Evolutionary conservation across 305 asterid species (phyloP), one percentile per base, ranked within the genome.

Genomic region (Andrographis paniculata): DNA sequence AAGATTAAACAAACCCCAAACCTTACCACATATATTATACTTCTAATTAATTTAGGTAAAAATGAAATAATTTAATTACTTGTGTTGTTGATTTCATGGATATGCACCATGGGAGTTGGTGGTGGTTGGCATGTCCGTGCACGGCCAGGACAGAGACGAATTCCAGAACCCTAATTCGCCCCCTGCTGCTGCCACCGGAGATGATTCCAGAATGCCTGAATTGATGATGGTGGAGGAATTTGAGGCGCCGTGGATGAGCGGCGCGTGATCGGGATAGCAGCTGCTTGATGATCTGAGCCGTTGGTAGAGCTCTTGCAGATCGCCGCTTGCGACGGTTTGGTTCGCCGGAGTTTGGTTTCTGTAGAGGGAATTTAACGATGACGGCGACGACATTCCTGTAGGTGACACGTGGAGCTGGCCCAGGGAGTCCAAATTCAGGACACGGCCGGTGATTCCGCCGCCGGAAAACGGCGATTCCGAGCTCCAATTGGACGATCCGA

Each of bases 241-340:
- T 18, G 65, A 36, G 55, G 58, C 67, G 19, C 78, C 78, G 3
- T 59, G 56, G 21, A 69, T 60, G 6, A 56, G 37, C 9, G 72
- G 67, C 19, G 72, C 62, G 24, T 75, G 59, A 8, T 71, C 84
- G 3, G 63, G 63, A 30, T 63, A 70, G 22, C 40, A 35, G 9
- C 16, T 16, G 2, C 53, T 21, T 1, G 93, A 52, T 39, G 74
- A 67, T 53, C 70, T 69, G 9, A 78, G 72, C 54, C 79, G 46
- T 41, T 76, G 84, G 30, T 75, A 84, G 18, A 76, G 59, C 18
- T 84, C 95, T 33, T 78, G 88, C 53, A 79, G 43, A 24, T 82
- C 93, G 36, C 50, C 35, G 18, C 53, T 58, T 41, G n/a, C n/a
- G n/a, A n/a, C n/a, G n/a, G 70, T 79, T 44, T 43, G 70, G 52